Evolutionary conservation across 805 yeast species (phyloP).

Genomic region (Cyberlindnera xylosilytica): DNA sequence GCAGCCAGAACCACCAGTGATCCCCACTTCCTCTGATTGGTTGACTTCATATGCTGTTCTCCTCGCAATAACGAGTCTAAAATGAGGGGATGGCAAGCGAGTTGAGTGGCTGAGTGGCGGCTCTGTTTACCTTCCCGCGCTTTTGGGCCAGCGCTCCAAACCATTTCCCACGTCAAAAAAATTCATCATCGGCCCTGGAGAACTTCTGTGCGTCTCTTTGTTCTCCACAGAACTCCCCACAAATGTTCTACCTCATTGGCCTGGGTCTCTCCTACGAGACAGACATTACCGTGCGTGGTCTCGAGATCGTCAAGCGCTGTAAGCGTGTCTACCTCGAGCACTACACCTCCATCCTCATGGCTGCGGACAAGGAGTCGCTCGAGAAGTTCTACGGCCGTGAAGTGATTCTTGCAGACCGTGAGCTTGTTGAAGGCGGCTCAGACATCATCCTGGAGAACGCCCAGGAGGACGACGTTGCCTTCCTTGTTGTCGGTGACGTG

Average conservation of each 20-base stretch:
- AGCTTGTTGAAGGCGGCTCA: conserved; percentile 85
- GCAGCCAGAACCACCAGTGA: not conserved
- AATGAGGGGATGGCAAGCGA: no score
- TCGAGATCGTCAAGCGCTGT: conserved; percentile 79
- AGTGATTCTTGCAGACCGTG: conserved; percentile 89
- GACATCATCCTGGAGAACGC: conserved; percentile 80
- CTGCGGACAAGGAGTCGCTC: conserved; percentile 70
- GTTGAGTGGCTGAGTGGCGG: no score
- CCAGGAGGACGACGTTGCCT: conserved; percentile 80
- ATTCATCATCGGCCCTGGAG: conserved; percentile 1
- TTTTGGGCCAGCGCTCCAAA: no score
- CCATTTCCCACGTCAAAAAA: no score
- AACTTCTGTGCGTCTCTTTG: no score
- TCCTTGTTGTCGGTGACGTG: conserved; percentile 95
- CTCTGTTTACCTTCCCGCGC: no score
- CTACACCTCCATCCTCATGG: conserved; percentile 93
- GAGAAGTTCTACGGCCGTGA: conserved; percentile 85
- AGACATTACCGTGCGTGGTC: conserved; percentile 93
- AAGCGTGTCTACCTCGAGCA: conserved; percentile 93
- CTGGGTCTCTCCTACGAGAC: conserved; percentile 84
- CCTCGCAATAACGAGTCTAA: no score
- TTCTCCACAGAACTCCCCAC: no score
- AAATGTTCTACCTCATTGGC: conserved; percentile 88
- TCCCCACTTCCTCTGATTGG: conserved; percentile 1
- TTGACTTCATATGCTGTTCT: no score